Evolutionary conservation across 768 basidiomycete genomes (phyloP).

Genomic region (Naganishia randhawae): DNA sequence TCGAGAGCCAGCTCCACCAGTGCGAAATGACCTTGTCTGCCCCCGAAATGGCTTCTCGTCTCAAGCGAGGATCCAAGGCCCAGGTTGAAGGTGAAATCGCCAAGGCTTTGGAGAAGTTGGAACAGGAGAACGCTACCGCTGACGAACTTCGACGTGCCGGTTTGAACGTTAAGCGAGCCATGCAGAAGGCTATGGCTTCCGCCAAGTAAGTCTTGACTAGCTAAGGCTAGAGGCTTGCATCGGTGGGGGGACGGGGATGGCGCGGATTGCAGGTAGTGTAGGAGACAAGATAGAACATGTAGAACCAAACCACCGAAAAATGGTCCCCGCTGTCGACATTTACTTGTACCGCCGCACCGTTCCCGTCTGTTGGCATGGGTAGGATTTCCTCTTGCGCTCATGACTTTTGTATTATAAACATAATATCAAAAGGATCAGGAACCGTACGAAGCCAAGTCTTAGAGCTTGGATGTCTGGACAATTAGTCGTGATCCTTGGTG

Average conservation of each 20-base stretch:
- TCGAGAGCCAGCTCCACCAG: slow-evolving; percentile 95
- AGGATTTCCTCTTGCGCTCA: slow-evolving; percentile 15
- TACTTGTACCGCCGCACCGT: slow-evolving; percentile 16
- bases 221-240: background rate
- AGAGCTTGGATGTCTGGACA: background rate
- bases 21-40: slow-evolving; percentile 94
- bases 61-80: slow-evolving; percentile 91
- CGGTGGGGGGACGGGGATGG: background rate
- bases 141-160: slow-evolving; percentile 97
- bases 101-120: slow-evolving; percentile 94
- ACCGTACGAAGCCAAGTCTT: background rate
- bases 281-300: slow-evolving; percentile 24
- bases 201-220: slow-evolving; percentile 41
- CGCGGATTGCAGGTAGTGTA: slow-evolving; percentile 8
- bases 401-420: slow-evolving; percentile 26
- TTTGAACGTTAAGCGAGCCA: slow-evolving; percentile 87
- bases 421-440: slow-evolving; percentile 15
- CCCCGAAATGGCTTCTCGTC: slow-evolving; percentile 95
- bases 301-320: slow-evolving; percentile 10
- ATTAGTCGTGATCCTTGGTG: background rate
- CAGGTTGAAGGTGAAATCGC: slow-evolving; percentile 98
- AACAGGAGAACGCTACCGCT: slow-evolving; percentile 87
- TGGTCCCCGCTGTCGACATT: slow-evolving; percentile 12
- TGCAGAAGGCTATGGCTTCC: slow-evolving; percentile 77
- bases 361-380: slow-evolving; percentile 2